Base-by-base conservation (phyloP, 768 basidiomycete species). In the Pleurotus sapidus region DNA sequence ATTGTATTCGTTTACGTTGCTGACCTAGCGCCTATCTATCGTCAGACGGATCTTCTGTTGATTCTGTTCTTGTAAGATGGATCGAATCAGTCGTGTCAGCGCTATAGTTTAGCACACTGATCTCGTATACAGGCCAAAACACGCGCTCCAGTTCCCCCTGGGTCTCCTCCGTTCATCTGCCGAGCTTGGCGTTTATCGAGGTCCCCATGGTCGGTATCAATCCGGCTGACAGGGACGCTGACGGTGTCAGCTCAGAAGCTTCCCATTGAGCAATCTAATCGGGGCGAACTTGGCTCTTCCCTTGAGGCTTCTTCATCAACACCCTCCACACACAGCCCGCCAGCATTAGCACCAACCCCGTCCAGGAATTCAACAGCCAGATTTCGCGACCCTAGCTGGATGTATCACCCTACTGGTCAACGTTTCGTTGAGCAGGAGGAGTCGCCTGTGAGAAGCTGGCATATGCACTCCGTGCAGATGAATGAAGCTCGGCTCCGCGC, bases 361-460 rank as follows among this genome's bases (percentile, higher is more conserved):
- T 47, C 56, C 43, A 45, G 56, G 15, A 37, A 47, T 37, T 37
- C 45, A 37, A 34, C 56, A 47, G 34, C 56, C 20, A 30, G 55
- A 57, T 46, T 49, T 38, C 51, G 51, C 9, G 39, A 54, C 51
- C 51, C 51, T 54, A 38, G 20, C 27, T 54, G 51, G 51, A 54
- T 54, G 51, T 54, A 54, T 54, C 51, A 54, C 24, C 51, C 51
- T 24, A 54, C 51, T 54, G 51, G 51, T 15, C 51, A 54, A 39
- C 51, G 51, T 54, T 54, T 54, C 27, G n/a, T 39, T 20, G 51
- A 54, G 18, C 34, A 25, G 38, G 51, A 54, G 24, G 51, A 54
- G 42, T 45, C 20, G 20, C 51, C 51, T 12, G 24, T 54, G 11
- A 37, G 51, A 18, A 54, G 51, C 25, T 54, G 51, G 51, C 51